Base-by-base conservation (phyloP, 805 yeast genomes). In the Candida broadrunensis region DNA sequence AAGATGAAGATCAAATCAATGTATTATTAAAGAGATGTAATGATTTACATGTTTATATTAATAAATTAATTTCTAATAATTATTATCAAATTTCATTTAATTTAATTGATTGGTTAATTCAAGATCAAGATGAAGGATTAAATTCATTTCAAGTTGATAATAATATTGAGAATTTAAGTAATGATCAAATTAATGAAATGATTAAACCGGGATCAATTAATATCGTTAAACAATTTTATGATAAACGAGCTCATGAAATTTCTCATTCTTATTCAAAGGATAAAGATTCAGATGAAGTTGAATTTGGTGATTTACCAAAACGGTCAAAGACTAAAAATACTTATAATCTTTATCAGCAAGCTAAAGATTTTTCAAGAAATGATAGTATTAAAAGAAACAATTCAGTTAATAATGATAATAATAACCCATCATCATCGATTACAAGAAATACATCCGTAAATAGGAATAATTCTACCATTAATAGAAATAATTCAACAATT, bases 311-410 rank as follows among this genome's bases (percentile, higher is more conserved):
- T 12, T 41, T 46, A 17, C 55, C 58, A 8, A 50, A 49, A 31
- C 41, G 62, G 16, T 43, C 54, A 18, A 55, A 55, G 36, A 55
- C 65, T 37, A 59, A 54, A 39, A 61, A 58, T 41, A 62, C 55
- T 18, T 63, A 56, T 46, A 63, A 63, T 38, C 60, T 60, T 42
- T 63, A 63, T 41, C 67, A 58, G 36, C 69, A 59, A 49, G 44
- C 38, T 17, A 21, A 36, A 5, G 30, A 35, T 33, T 32, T 32
- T 17, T 11, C 24, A 32, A 24, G 36, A n/a, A 24, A 24, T 13
- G 36, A 13, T 15, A 24, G 36, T 32, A 9, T 19, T 37, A 19
- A 31, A 30, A 19, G 32, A 29, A 32, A 18, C n/a, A 18, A 32
- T 13, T 19, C 23, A 4, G 16, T 18, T 16, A 18, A 14, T 29